Evolutionary conservation across 306 rosid genomes (phyloP), one percentile per base, ranked within the genome.

Genomic region (Rosa rugosa): DNA sequence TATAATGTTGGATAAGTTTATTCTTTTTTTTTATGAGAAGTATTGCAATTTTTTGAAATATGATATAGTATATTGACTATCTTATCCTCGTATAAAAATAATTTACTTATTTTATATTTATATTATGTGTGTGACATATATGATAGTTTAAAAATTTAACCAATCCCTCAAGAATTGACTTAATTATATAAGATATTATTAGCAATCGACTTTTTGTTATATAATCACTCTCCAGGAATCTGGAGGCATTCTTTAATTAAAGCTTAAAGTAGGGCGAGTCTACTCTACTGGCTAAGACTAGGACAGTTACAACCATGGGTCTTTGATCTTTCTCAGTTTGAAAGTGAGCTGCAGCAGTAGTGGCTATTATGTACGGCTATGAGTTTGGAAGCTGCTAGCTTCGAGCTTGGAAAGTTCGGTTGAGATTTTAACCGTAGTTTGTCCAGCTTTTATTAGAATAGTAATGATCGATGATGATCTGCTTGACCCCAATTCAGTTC

Each of bases 291-390:
- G 44, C 22, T 14, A 31, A 64, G 44, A 64, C 18, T 22, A 64
- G 10, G 69, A 64, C 69, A 14, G 69, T 57, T 31, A 16, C 69
- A 64, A 64, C 69, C 69, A 3, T 13, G n/a, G 45, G 69, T 64
- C 69, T 6, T 31, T 13, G 45, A 45, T 64, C 69, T 6, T 31
- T 13, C 45, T 34, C 9, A 64, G 18, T 34, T 34, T 64, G 69
- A 36, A 34, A 64, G 69, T 36, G 23, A 64, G 69, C n/a, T 64
- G 69, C 44, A 34, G 44, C 4, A 31, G 11, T 11, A 34, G 44
- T 34, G 45, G 69, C 69, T 64, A 16, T 64, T 38, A 14, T 34
- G 17, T 2, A 5, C 16, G 9, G 67, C 9, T 18, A 13, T 62
- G 41, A 13, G 8, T 23, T 62, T 27, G 38, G 40, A 25, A 11